Conservation (phyloP, 129 eudicot genomes). For the Daucus carota region DNA sequence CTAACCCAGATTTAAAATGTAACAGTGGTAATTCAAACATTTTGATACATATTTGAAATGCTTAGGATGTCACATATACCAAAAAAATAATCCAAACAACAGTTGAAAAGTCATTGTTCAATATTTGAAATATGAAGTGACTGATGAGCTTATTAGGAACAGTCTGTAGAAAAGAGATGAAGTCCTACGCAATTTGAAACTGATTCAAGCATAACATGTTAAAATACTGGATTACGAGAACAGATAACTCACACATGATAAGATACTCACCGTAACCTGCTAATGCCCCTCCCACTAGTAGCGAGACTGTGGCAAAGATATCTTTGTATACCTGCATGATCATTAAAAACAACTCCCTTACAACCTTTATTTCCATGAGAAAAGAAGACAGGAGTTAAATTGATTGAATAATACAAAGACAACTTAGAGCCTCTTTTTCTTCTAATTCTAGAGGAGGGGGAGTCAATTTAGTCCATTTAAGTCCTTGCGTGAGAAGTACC, state of each 20-base stretch:
- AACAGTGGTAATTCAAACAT: neutral
- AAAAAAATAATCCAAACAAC: too few species aligned
- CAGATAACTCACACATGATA: conserved; percentile 13
- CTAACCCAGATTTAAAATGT: neutral
- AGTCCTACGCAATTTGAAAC: neutral
- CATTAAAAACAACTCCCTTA: conserved; percentile 13
- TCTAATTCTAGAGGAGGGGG: neutral
- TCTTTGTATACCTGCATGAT: conserved; percentile 83
- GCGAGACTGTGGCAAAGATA: conserved; percentile 49
- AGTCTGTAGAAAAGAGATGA: neutral
- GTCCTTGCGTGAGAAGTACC: too few species aligned
- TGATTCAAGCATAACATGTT: neutral
- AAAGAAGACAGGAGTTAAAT: neutral
- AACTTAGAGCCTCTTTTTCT: neutral
- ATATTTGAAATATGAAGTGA: neutral
- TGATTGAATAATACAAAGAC: neutral
- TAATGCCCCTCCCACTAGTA: conserved; percentile 72
- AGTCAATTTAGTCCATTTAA: neutral
- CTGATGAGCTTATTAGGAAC: neutral
- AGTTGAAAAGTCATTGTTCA: too few species aligned
- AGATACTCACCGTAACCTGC: conserved; percentile 75
- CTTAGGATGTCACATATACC: neutral
- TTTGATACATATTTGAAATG: neutral
- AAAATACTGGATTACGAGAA: neutral
- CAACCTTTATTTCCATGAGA: neutral